Evolutionary conservation across 306 rosid genomes (phyloP).

Genomic region (Cucurbita moschata): DNA sequence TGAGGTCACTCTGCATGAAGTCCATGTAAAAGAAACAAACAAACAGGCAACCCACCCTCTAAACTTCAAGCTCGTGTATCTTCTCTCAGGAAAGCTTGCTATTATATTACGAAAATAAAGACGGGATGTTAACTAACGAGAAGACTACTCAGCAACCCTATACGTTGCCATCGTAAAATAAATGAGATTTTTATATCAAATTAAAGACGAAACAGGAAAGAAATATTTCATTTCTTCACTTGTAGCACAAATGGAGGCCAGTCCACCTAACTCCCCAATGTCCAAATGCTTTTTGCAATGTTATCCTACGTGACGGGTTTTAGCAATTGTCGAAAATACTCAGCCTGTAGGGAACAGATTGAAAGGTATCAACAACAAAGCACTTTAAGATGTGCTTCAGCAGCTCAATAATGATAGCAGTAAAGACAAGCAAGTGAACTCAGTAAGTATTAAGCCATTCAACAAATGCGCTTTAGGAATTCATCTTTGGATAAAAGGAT

Average conservation of each 20-base stretch:
- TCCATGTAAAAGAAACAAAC: slow-evolving; percentile 13
- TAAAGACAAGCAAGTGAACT: neutral
- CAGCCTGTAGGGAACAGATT: slow-evolving; percentile 50
- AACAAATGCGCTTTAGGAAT: neutral
- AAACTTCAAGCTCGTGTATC: slow-evolving; percentile 27
- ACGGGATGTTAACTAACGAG: slow-evolving; percentile 23
- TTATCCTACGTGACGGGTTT: slow-evolving; percentile 95
- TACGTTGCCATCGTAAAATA: slow-evolving; percentile 32
- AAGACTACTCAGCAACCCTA: slow-evolving; percentile 29
- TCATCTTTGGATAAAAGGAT: neutral
- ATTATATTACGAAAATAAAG: slow-evolving; percentile 2
- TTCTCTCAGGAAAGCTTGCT: slow-evolving; percentile 4
- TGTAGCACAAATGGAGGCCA: slow-evolving; percentile 28
- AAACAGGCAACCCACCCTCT: slow-evolving; percentile 18
- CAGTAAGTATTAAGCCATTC: neutral
- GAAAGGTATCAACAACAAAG: neutral
- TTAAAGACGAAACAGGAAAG: slow-evolving; percentile 18
- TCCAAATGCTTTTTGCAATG: neutral
- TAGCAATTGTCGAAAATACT: slow-evolving; percentile 92
- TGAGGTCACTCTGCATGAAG: slow-evolving; percentile 59
- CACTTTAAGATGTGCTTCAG: neutral
- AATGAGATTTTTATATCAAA: slow-evolving; percentile 30
- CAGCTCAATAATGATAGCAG: neutral
- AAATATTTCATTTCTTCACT: slow-evolving; percentile 25
- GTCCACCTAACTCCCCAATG: slow-evolving; percentile 32